Evolutionary conservation across 228 moss, liverwort and hornwort genomes (phyloP).

Genomic region (Sphagnum fallax): DNA sequence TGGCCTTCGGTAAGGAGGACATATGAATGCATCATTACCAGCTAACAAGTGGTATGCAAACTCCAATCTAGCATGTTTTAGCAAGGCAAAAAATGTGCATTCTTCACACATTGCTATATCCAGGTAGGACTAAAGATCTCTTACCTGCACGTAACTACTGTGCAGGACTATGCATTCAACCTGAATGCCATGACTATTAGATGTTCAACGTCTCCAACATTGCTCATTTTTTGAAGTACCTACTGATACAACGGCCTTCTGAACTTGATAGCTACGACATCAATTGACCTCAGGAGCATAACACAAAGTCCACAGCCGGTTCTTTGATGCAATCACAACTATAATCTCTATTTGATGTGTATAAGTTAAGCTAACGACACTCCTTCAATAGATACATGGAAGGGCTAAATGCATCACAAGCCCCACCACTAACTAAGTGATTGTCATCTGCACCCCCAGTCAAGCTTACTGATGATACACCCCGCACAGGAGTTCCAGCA

Average conservation of each 20-base stretch:
- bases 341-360: conserved; percentile 2
- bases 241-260: conserved; percentile 25
- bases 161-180: conserved; percentile 10
- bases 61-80: conserved; percentile 2
- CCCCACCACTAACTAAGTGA: conserved; percentile 45
- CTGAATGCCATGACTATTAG: conserved; percentile 2
- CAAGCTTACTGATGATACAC: conserved; percentile 51
- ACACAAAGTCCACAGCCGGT: conserved; percentile 10
- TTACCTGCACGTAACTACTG: conserved; percentile 7
- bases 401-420: conserved; percentile 80
- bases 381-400: conserved; percentile 86
- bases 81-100: conserved; percentile 2
- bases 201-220: conserved; percentile 15
- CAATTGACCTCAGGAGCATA: conserved; percentile 9
- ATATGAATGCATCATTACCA: too few species aligned
- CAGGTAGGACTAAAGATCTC: neutral
- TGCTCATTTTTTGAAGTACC: conserved; percentile 1
- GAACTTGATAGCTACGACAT: conserved; percentile 10
- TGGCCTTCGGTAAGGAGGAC: too few species aligned
- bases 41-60: conserved; percentile 8
- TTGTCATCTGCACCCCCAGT: conserved; percentile 43
- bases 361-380: conserved; percentile 33
- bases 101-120: conserved; percentile 1
- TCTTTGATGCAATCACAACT: conserved; percentile 9
- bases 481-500: conserved; percentile 65